These are phyloP conservation scores for Cyberlindnera samutprakarnensis DNA, from an alignment of 805 yeast species.

Conservation along the genomic window DNA sequence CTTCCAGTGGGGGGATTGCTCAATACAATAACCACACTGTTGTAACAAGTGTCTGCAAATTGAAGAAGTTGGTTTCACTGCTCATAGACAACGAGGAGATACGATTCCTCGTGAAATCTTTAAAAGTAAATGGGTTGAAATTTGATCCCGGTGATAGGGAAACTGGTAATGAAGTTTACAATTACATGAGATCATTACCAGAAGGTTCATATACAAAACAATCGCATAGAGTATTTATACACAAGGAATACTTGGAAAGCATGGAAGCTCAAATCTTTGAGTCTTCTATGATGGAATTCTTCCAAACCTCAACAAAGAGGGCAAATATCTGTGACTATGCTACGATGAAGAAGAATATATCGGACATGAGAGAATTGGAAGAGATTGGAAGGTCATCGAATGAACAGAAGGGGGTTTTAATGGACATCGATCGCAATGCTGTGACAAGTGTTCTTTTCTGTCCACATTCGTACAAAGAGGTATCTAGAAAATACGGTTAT, in stretches of 20 bases:
- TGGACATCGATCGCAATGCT: background rate
- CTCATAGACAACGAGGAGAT: no score
- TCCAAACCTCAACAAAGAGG: no score
- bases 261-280: constrained; percentile 3
- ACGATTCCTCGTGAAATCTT: constrained; percentile 2
- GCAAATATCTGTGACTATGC: no score
- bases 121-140: background rate
- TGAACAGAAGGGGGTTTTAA: no score
- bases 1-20: background rate
- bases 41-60: constrained; percentile 2
- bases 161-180: no score
- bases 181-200: no score
- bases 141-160: background rate
- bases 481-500: background rate
- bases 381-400: no score
- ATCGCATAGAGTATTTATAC: constrained; percentile 7
- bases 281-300: constrained; percentile 3
- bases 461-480: background rate
- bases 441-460: background rate
- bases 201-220: no score
- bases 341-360: no score
- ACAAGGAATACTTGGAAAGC: background rate
- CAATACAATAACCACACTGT: constrained; percentile 3
- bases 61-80: constrained; percentile 3
- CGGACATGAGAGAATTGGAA: no score